Base-by-base conservation (phyloP, 75 land plant species). In the Azolla pinnata region DNA sequence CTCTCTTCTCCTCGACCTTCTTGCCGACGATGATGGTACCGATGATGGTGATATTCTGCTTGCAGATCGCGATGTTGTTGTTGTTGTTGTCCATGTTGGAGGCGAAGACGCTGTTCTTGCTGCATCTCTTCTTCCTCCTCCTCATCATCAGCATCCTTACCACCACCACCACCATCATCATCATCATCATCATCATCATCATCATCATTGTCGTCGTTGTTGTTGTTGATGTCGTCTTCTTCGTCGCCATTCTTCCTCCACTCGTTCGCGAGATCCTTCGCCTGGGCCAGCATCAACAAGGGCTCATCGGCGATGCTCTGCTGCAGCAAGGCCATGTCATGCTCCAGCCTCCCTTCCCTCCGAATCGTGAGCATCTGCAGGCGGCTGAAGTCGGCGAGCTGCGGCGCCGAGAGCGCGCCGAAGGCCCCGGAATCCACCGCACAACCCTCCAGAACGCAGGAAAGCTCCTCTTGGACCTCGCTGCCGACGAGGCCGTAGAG, bases 401-500 rank as follows among this genome's bases (percentile, higher is more conserved):
- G 91, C 0, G 17, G 18, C 0, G 76, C 56, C 0, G 75, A 64
- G 7, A 87, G 67, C 24, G 77, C 73, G 3, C 57, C 79, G 24
- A 87, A 44, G 56, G 73, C 74, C 0, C 70, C 74, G 17, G 72
- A 55, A 51, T 67, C 24, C 10, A 65, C 18, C n/a, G n/a, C n/a
- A n/a, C n/a, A n/a, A 23, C 84, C 87, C 2, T 53, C 45, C 21
- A 81, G 57, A 17, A 81, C 8, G 25, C 81, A 70, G 0, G 49
- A 50, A 12, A 86, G 64, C 38, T 54, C 59, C 1, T 61, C 42
- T 65, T 83, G 81, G 2, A 77, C 42, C 57, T 74, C 83, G n/a
- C 71, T 60, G 5, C 90, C 87, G 12, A 71, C 62, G 0, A 76
- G 27, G 48, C 83, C 76, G 69, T 77, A 83, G 21, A 75, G 56